Conservation (phyloP, 2,329 filamentous ascomycete species). For the Eutypella sp. region DNA sequence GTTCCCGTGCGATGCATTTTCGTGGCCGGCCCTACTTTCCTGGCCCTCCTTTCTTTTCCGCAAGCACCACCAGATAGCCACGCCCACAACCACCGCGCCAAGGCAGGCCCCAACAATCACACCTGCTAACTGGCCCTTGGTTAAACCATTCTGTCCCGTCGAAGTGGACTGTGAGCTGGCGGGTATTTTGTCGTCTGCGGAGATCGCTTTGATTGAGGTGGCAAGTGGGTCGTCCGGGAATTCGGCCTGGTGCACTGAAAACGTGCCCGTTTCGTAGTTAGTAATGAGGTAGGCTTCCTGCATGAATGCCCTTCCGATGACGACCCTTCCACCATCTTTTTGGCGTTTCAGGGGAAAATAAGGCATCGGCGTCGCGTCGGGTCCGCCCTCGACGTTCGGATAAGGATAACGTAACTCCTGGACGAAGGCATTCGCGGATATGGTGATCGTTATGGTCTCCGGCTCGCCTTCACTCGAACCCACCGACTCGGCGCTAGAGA, state of each 20-base stretch:
- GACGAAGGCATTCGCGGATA: slow-evolving; percentile 47
- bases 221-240: slow-evolving; percentile 41
- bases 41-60: slow-evolving; percentile 24
- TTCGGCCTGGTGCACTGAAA: slow-evolving; percentile 51
- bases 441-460: slow-evolving; percentile 52
- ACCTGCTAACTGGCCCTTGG: slow-evolving; percentile 38
- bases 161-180: slow-evolving; percentile 29
- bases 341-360: slow-evolving; percentile 65
- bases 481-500: slow-evolving; percentile 50
- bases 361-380: slow-evolving; percentile 40
- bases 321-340: slow-evolving; percentile 47
- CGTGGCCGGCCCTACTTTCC: slow-evolving; percentile 13
- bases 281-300: slow-evolving; percentile 62
- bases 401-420: slow-evolving; percentile 47
- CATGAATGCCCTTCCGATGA: slow-evolving; percentile 63
- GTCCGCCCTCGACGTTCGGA: slow-evolving; percentile 39
- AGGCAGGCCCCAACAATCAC: slow-evolving; percentile 39
- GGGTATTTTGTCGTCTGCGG: slow-evolving; percentile 41
- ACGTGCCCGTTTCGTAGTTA: slow-evolving; percentile 48
- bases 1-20: slow-evolving; percentile 33
- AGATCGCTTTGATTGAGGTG: slow-evolving; percentile 37
- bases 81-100: slow-evolving; percentile 25
- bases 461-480: slow-evolving; percentile 41
- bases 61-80: slow-evolving; percentile 28
- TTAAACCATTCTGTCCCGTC: slow-evolving; percentile 25